phyloP scores from a whole-genome alignment of 768 basidiomycete species.

The Tylopilus intermedius region DNA sequence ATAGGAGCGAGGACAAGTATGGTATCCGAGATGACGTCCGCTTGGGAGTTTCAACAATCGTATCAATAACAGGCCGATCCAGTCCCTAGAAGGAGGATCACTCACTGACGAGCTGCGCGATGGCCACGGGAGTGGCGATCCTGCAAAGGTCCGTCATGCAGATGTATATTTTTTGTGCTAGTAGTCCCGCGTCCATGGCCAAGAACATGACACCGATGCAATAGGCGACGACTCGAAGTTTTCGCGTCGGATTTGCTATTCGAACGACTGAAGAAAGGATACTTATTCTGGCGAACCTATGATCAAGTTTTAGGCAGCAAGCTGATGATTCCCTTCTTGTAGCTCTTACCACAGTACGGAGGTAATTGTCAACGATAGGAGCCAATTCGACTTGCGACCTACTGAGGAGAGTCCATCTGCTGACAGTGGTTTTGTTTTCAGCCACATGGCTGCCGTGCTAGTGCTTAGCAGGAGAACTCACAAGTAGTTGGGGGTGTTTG shows the following conservation, averaged over 20 bases:
- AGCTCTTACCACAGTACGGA: constrained; percentile 19
- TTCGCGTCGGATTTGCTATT: constrained; percentile 13
- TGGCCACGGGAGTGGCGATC: constrained; percentile 2
- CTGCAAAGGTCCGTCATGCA: constrained; percentile 8
- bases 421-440: background rate
- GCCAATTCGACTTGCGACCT: constrained; percentile 8
- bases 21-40: constrained; percentile 20
- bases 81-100: background rate
- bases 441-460: background rate
- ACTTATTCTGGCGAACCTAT: constrained; percentile 26
- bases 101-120: constrained; percentile 26
- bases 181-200: constrained; percentile 11
- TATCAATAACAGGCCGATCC: background rate
- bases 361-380: constrained; percentile 19
- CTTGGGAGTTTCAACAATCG: constrained; percentile 4
- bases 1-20: constrained; percentile 16
- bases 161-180: constrained; percentile 16
- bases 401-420: background rate
- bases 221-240: constrained; percentile 11
- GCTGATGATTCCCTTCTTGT: no score
- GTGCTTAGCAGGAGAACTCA: constrained; percentile 6
- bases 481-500: background rate
- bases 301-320: background rate
- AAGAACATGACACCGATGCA: constrained; percentile 16
- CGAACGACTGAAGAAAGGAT: constrained; percentile 25